phyloP scores from a whole-genome alignment of 352 stramenopile genomes.

The Vaucheria bursata region DNA sequence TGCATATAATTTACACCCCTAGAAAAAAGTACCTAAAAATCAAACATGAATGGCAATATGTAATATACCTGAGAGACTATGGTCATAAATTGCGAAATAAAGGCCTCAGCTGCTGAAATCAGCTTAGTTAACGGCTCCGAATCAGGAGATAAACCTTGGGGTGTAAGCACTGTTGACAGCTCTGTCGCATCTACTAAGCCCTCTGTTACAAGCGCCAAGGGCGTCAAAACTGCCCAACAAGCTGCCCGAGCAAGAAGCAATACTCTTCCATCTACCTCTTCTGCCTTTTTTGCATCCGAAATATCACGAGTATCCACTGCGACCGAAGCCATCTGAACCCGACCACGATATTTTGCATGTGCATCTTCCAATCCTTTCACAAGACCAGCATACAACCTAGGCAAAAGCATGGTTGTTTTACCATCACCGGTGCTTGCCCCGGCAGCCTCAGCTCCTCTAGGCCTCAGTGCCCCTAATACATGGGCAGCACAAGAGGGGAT shows the following conservation, averaged over 20 bases:
- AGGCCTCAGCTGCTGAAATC: constrained; percentile 25
- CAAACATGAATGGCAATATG: too few relatives aligned
- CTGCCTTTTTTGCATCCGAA: constrained; percentile 9
- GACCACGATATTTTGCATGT: not conserved
- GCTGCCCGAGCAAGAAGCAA: constrained; percentile 19
- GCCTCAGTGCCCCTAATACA: constrained; percentile 16
- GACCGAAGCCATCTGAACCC: not conserved
- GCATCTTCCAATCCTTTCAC: constrained; percentile 27
- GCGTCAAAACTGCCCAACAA: constrained; percentile 33
- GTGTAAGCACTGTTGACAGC: constrained; percentile 20
- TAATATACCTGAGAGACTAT: not conserved
- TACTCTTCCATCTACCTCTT: constrained; percentile 24
- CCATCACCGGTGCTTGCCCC: constrained; percentile 17
- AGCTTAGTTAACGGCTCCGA: constrained; percentile 33
- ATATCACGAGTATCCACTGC: not conserved
- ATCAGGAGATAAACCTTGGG: constrained; percentile 4
- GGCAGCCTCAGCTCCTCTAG: constrained; percentile 22
- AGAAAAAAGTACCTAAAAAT: too few relatives aligned
- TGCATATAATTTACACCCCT: too few relatives aligned
- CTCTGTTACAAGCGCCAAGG: constrained; percentile 32
- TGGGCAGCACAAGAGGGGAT: constrained; percentile 10
- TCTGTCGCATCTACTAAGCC: constrained; percentile 26
- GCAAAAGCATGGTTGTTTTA: constrained; percentile 33
- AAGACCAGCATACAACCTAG: constrained; percentile 21
- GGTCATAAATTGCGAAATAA: not conserved